phyloP scores from a whole-genome alignment of 2,329 filamentous ascomycete species.

The Arthrobotrys megalospora region DNA sequence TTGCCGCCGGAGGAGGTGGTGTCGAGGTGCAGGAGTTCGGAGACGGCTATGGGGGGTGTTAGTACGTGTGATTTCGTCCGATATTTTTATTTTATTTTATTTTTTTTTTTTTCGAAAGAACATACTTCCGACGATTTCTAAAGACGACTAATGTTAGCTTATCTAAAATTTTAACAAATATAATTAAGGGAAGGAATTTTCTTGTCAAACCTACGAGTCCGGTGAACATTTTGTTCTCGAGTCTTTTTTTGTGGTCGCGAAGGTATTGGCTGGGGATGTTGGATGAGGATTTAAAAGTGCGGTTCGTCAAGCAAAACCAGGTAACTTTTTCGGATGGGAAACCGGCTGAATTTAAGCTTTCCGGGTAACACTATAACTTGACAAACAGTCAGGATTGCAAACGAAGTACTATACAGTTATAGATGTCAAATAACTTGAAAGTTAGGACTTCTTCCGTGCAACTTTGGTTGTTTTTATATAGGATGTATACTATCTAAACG shows the following conservation, averaged over 20 bases:
- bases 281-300: too few species aligned
- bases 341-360: too few species aligned
- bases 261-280: too few species aligned
- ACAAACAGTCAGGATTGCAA: too few species aligned
- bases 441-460: too few species aligned
- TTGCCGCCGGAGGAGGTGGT: constrained; percentile 78
- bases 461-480: too few species aligned
- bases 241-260: background rate
- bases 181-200: background rate
- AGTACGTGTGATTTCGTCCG: background rate
- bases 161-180: background rate
- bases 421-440: too few species aligned
- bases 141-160: background rate
- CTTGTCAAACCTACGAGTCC: constrained; percentile 57
- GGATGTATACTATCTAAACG: too few species aligned
- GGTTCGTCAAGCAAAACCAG: too few species aligned
- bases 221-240: constrained; percentile 41
- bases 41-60: constrained; percentile 76
- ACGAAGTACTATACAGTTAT: too few species aligned
- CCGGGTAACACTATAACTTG: too few species aligned
- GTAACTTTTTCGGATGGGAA: too few species aligned
- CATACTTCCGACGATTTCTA: constrained; percentile 56
- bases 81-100: background rate
- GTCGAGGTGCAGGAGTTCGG: constrained; percentile 84
- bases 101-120: background rate